These are phyloP conservation scores for Camelina laxa DNA, from an alignment of 345 rosid genomes.

Conservation along the genomic window DNA sequence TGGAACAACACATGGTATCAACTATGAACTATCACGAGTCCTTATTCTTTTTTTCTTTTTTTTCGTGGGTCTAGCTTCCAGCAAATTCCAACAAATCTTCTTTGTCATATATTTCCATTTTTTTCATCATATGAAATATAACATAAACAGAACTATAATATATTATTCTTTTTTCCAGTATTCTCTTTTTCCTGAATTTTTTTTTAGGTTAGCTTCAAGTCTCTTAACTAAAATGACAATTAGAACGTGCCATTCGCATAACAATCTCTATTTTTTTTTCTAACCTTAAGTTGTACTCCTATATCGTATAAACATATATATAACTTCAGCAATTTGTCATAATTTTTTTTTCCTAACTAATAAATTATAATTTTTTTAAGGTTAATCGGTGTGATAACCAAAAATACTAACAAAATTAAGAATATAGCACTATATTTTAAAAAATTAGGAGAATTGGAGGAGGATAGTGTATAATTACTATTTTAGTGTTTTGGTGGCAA, in stretches of 20 bases:
- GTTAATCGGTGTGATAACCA: too few relatives aligned
- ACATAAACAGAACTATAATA: neutral
- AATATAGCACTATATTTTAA: too few relatives aligned
- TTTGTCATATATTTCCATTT: slow-evolving; percentile 24
- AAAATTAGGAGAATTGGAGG: too few relatives aligned
- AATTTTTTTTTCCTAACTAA: too few relatives aligned
- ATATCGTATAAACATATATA: neutral
- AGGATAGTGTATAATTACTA: too few relatives aligned
- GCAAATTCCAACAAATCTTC: slow-evolving; percentile 41
- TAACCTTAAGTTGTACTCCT: neutral
- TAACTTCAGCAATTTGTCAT: neutral
- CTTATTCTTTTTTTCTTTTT: slow-evolving; percentile 21
- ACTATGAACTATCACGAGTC: slow-evolving; percentile 9
- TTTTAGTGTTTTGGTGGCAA: too few relatives aligned
- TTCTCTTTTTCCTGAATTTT: neutral
- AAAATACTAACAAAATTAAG: too few relatives aligned
- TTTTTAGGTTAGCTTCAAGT: neutral
- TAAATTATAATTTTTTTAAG: too few relatives aligned
- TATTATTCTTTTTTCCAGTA: neutral
- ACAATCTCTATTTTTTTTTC: slow-evolving; percentile 11
- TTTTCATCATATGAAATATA: neutral
- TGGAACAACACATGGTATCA: slow-evolving; percentile 27
- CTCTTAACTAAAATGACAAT: neutral
- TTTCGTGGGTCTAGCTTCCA: slow-evolving; percentile 37
- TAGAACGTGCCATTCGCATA: slow-evolving; percentile 3